These are phyloP conservation scores for Herpetomonas tarakana DNA, from an alignment of 208 protist species.

Conservation along the genomic window DNA sequence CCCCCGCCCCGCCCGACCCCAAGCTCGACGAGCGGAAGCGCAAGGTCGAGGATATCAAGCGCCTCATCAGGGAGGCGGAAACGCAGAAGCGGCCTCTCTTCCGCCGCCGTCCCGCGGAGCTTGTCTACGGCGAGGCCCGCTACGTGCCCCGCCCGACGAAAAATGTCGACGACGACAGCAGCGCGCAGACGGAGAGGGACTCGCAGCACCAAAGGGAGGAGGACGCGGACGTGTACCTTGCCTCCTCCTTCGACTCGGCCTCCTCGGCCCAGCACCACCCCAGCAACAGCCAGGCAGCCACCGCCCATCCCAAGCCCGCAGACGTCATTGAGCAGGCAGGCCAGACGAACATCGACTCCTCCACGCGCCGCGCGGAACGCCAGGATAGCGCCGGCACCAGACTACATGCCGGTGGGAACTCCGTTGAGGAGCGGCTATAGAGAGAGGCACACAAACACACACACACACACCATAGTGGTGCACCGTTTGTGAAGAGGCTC, in stretches of 20 bases:
- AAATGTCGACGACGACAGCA: background rate
- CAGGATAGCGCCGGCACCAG: too few relatives aligned
- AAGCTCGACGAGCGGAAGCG: conserved; percentile 5
- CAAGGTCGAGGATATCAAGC: conserved; percentile 16
- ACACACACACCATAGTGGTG: too few relatives aligned
- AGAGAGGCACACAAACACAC: too few relatives aligned
- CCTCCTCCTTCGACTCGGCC: background rate
- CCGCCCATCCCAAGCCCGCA: background rate
- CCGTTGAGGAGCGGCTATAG: too few relatives aligned
- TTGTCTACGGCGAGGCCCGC: conserved; percentile 18
- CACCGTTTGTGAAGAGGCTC: too few relatives aligned
- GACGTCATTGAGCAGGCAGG: background rate
- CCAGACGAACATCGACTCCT: too few relatives aligned
- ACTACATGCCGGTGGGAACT: too few relatives aligned
- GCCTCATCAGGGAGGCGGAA: conserved; percentile 19
- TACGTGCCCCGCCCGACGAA: conserved; percentile 8
- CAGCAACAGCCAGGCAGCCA: background rate
- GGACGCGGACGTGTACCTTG: background rate
- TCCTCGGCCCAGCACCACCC: background rate
- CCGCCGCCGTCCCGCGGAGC: conserved; percentile 14
- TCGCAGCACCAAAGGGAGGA: background rate
- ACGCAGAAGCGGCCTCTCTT: conserved; percentile 22
- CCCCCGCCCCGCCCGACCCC: background rate
- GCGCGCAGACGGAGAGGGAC: background rate
- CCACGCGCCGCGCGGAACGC: too few relatives aligned